These are phyloP conservation scores for Acanthochlamys bracteata DNA, from an alignment of 106 monocot genomes.

Conservation along the genomic window DNA sequence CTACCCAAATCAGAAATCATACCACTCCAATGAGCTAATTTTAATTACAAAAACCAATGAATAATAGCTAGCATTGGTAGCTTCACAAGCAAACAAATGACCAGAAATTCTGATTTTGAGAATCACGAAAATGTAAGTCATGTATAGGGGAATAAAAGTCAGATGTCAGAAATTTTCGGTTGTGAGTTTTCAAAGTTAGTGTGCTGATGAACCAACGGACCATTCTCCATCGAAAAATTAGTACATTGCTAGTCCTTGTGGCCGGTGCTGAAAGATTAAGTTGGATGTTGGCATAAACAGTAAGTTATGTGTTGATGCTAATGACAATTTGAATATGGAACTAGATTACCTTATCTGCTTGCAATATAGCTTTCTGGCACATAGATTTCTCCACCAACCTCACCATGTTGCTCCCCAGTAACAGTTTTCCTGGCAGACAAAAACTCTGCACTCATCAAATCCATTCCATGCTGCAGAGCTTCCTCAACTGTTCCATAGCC, in stretches of 20 bases:
- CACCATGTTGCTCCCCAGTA: conserved; percentile 92
- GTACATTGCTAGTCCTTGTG: too few species aligned
- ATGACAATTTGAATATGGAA: not conserved
- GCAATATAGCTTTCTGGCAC: conserved; percentile 59
- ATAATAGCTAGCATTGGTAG: not conserved
- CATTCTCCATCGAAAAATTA: too few species aligned
- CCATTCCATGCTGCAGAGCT: conserved; percentile 80
- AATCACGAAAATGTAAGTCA: too few species aligned
- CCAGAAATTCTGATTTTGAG: too few species aligned
- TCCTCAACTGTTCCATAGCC: conserved; percentile 90
- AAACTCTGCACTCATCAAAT: conserved; percentile 93
- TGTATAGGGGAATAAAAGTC: too few species aligned
- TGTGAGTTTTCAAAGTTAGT: too few species aligned
- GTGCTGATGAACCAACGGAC: too few species aligned
- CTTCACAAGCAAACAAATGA: too few species aligned
- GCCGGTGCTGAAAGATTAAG: not conserved
- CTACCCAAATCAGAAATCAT: not conserved
- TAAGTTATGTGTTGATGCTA: not conserved
- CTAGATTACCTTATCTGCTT: conserved; percentile 34
- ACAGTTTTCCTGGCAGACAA: conserved; percentile 78
- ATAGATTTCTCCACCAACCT: conserved; percentile 97
- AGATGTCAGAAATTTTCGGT: too few species aligned
- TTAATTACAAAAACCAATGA: not conserved
- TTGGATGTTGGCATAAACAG: not conserved
- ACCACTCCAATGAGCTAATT: not conserved